Evolutionary conservation across 495 filamentous ascomycete genomes (phyloP).

Genomic region (Durotheca rogersii): DNA sequence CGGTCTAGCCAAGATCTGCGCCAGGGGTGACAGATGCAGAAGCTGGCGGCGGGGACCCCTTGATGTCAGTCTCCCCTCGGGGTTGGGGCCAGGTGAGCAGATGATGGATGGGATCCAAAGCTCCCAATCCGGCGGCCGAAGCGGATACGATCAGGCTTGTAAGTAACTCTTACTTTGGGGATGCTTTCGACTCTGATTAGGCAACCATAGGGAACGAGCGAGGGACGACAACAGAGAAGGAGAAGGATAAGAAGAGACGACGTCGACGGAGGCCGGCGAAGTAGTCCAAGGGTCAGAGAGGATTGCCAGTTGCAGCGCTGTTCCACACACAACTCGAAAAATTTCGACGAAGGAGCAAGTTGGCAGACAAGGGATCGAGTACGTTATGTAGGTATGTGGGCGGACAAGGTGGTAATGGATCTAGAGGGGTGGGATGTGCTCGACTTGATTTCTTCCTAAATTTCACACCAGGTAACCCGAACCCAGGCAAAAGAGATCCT

Average conservation of each 20-base stretch:
- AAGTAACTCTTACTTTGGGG: constrained; percentile 27
- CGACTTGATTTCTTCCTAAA: constrained; percentile 17
- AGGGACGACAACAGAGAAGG: constrained; percentile 3
- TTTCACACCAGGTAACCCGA: constrained; percentile 34
- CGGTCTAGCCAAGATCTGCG: constrained; percentile 31
- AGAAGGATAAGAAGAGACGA: constrained; percentile 8
- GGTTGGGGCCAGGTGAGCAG: neutral
- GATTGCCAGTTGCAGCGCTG: constrained; percentile 12
- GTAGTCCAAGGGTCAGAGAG: no score
- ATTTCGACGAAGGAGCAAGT: constrained; percentile 12
- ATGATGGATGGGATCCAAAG: no score
- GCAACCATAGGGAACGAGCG: no score
- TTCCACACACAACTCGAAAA: constrained; percentile 6
- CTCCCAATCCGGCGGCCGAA: no score
- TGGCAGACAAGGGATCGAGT: neutral
- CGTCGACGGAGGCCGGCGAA: no score
- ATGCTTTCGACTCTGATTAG: no score
- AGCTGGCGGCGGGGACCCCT: constrained; percentile 25
- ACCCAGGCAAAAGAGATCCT: constrained; percentile 28
- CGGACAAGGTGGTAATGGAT: constrained; percentile 21
- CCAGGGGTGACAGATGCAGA: constrained; percentile 21
- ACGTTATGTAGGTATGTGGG: constrained; percentile 7
- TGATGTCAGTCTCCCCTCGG: constrained; percentile 19
- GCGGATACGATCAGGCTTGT: constrained; percentile 11
- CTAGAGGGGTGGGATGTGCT: constrained; percentile 29